Conservation (phyloP, 2,329 filamentous ascomycete species). For the Neofusicoccum parvum region DNA sequence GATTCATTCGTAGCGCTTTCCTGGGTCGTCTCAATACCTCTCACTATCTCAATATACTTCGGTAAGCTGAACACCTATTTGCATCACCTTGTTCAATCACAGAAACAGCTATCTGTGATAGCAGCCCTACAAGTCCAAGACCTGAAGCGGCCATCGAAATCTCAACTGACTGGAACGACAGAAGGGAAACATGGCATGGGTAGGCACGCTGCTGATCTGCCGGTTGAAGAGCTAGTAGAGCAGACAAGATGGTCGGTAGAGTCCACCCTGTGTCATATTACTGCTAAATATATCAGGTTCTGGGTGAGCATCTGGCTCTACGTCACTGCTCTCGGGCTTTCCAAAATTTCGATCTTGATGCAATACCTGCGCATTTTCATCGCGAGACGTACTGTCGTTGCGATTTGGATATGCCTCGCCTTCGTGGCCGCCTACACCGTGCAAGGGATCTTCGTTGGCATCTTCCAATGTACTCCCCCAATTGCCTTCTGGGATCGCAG, state of each 20-base stretch:
- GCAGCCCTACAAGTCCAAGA: background rate
- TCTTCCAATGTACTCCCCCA: conserved; percentile 32
- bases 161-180: background rate
- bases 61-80: background rate
- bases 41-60: background rate
- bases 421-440: background rate
- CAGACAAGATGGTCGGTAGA: background rate
- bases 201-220: conserved; percentile 24
- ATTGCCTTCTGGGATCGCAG: conserved; percentile 31
- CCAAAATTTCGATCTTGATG: conserved; percentile 32
- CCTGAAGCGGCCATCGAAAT: background rate
- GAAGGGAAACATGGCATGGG: conserved; percentile 38
- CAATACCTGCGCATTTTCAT: conserved; percentile 34
- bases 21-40: background rate
- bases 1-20: background rate
- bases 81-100: too few species aligned
- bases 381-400: conserved; percentile 24
- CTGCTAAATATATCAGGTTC: conserved; percentile 23
- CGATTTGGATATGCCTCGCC: conserved; percentile 17
- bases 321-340: conserved; percentile 33
- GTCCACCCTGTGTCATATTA: background rate
- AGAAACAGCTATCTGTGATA: too few species aligned
- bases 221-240: background rate
- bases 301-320: conserved; percentile 39
- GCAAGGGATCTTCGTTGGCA: conserved; percentile 21